Evolutionary conservation across 1,284 basidiomycete genomes (phyloP), one percentile per base, ranked within the genome.

Genomic region (Ceratobasidium sp.): DNA sequence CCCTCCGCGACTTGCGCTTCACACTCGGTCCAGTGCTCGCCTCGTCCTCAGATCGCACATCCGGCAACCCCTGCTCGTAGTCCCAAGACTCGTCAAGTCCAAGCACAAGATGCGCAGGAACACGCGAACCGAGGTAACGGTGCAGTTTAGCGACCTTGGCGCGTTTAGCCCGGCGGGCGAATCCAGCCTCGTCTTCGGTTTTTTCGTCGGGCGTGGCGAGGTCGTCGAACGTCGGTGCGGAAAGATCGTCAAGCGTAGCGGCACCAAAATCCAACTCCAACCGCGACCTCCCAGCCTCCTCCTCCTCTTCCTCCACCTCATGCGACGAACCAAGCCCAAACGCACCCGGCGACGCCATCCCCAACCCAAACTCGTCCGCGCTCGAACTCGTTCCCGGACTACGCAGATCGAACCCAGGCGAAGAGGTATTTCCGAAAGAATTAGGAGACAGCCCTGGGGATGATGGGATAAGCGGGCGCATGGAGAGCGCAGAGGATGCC

Each of bases 91-190:
- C 69, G 82, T 77, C 70, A 35, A 35, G 28, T 43, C 89, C 89
- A 55, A 90, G 84, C 18, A 91, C 88, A 54, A 92, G 85, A 76
- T 88, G 86, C 13, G 86, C 80, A 21, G 92, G 92, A 32, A 94
- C 90, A 50, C 87, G 86, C 41, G 90, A 91, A 26, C 92, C 92
- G 35, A 94, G 85, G 82, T 89, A 93, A 52, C 92, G 90, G 80
- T 93, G 91, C 7, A 94, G 84, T 79, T 89, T 93, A 5, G 90
- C 89, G 41, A 94, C 82, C 77, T 88, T 88, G 76, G 91, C 90
- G 61, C 92, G 85, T 79, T 90, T 91, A 74, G 87, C 85, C 72
- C 87, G 84, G 74, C 86, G 85, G 73, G 90, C 87, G 32, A 87
- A 85, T 73, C 91, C 89, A 26, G 59, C 54, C 3, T 64, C 74